Evolutionary conservation across 768 basidiomycete species (phyloP).

Genomic region (Podaxis sp.): DNA sequence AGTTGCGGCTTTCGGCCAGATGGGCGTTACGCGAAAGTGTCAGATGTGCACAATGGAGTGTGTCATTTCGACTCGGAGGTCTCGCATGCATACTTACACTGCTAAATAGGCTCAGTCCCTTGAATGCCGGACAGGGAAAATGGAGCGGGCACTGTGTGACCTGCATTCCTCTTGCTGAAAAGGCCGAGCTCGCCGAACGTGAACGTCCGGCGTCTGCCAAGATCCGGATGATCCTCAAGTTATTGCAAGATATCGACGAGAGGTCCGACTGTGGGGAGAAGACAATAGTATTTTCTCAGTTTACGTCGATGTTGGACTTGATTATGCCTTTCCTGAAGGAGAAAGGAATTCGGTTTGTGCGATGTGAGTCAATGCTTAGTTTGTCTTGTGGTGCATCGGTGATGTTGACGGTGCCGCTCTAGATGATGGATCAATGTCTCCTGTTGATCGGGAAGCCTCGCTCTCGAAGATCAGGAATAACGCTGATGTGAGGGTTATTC

Average conservation of each 20-base stretch:
- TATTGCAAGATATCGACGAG: conserved; percentile 65
- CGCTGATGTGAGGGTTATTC: conserved; percentile 64
- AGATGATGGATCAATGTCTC: conserved; percentile 91
- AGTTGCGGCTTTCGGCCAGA: conserved; percentile 65
- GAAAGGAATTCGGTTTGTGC: conserved; percentile 67
- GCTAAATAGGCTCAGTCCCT: conserved; percentile 34
- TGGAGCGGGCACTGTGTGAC: conserved; percentile 53
- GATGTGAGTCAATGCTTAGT: conserved; percentile 64
- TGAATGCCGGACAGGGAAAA: conserved; percentile 37
- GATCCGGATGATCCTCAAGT: conserved; percentile 75
- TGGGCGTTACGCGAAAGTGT: conserved; percentile 74
- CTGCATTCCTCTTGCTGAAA: conserved; percentile 55
- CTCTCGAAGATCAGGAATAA: conserved; percentile 70
- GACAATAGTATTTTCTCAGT: conserved; percentile 96
- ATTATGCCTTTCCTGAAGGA: conserved; percentile 81
- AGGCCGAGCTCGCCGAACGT: conserved; percentile 45
- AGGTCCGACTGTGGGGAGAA: conserved; percentile 69
- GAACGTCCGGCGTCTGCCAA: conserved; percentile 82
- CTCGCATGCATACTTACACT: background rate
- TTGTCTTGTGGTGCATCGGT: conserved; percentile 10
- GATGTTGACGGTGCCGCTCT: conserved; percentile 9
- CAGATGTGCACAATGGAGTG: conserved; percentile 75
- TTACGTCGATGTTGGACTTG: conserved; percentile 84
- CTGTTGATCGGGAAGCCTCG: conserved; percentile 73
- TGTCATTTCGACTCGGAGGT: conserved; percentile 25